phyloP scores from a whole-genome alignment of 2,329 filamentous ascomycete species.

The Diaporthe sp. region DNA sequence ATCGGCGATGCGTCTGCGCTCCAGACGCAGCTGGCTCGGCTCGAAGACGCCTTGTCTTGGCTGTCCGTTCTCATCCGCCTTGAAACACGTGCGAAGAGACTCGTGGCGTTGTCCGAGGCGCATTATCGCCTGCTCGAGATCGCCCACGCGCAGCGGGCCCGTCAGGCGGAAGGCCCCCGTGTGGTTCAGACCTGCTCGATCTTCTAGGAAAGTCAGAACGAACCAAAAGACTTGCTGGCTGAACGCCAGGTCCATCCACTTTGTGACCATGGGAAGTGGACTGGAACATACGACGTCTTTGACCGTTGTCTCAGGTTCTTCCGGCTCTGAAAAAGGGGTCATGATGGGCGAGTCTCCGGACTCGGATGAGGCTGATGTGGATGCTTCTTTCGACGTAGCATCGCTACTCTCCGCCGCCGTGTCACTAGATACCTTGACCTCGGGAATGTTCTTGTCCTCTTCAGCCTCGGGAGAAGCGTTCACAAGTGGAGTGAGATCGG shows the following conservation, averaged over 20 bases:
- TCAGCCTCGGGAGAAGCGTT: not conserved
- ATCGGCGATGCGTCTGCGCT: not conserved
- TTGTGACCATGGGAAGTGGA: not conserved
- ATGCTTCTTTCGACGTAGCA: not conserved
- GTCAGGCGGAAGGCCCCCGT: constrained; percentile 2
- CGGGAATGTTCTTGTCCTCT: not conserved
- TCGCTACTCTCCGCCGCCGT: not conserved
- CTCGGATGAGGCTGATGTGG: not conserved
- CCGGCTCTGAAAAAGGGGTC: not conserved
- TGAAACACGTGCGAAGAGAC: not conserved
- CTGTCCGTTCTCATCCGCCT: not conserved
- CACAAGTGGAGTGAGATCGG: not conserved
- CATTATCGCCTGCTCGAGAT: not conserved
- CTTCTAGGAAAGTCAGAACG: not conserved
- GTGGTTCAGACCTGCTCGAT: not conserved
- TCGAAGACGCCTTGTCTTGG: not conserved
- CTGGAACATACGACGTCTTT: constrained; percentile 1
- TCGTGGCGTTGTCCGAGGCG: not conserved
- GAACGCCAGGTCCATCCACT: not conserved
- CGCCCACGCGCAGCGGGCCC: not conserved
- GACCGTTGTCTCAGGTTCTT: not conserved
- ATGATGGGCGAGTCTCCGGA: not conserved
- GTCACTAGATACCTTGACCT: not conserved
- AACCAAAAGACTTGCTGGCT: constrained; percentile 10
- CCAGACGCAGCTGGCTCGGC: not conserved